Percentiles rank a stretch among this genome's conserved stretches.
Evolutionary conservation across 2,329 filamentous ascomycete genomes (phyloP).

Genomic region (Pseudogymnoascus sp.): DNA sequence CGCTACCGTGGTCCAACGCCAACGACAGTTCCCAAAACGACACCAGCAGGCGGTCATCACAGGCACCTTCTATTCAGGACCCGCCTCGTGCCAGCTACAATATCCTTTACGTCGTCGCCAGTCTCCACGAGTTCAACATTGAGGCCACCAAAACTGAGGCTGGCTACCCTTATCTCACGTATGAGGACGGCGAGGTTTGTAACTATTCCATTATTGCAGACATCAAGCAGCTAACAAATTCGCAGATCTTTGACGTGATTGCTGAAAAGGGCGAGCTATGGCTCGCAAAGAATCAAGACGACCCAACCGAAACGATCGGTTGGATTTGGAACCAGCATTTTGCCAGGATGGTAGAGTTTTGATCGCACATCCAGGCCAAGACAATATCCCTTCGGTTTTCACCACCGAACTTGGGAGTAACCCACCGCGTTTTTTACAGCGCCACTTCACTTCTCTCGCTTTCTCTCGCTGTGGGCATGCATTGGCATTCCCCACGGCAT

Average conservation of each 20-base stretch:
- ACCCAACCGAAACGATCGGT: constrained; percentile 66
- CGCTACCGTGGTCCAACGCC: constrained; percentile 69
- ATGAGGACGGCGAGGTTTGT: constrained; percentile 80
- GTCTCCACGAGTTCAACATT: constrained; percentile 95
- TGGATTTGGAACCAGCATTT: constrained; percentile 99
- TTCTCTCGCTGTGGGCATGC: background rate
- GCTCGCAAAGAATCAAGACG: constrained; percentile 96
- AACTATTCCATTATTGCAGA: background rate
- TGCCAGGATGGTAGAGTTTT: constrained; percentile 33
- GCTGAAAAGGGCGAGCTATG: constrained; percentile 95
- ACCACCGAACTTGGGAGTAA: background rate
- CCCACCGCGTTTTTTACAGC: background rate
- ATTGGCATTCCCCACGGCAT: background rate
- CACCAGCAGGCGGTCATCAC: constrained; percentile 37
- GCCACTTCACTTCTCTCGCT: background rate
- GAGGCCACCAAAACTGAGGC: constrained; percentile 84
- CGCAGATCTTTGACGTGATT: constrained; percentile 77
- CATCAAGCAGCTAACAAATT: constrained; percentile 3
- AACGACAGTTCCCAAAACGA: constrained; percentile 39
- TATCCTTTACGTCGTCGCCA: constrained; percentile 84
- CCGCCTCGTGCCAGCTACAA: constrained; percentile 48
- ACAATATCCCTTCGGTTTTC: background rate
- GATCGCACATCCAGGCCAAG: background rate
- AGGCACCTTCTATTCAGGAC: constrained; percentile 48
- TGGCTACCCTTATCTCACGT: constrained; percentile 92